Base-by-base conservation (phyloP, 2,329 filamentous ascomycete genomes). In the Talaromyces sp. region DNA sequence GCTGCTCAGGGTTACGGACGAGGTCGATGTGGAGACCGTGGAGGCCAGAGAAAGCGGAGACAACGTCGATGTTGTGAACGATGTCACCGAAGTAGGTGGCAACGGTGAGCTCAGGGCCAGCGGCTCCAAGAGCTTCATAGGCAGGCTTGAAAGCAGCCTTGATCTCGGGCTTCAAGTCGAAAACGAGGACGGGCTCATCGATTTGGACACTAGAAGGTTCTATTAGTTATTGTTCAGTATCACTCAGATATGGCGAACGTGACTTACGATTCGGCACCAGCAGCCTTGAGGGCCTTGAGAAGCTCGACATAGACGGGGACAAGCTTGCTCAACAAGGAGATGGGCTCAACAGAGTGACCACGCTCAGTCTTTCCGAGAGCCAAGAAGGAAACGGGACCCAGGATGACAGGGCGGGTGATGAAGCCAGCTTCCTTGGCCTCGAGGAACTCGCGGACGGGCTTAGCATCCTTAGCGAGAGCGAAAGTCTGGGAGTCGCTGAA, bases 61-160 rank as follows among this genome's bases (percentile, higher is more conserved):
- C 82, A 72, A 92, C 88, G 76, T 97, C 93, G 73, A 97, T 88
- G 89, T 99, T 99, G 90, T 99, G 95, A 75, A 98, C 92, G 72
- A 99, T 93, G 82, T 99, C 95, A 84, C 95, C 95, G 78, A 99
- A 99, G 89, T 98, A 99, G 77, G 95, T 98, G 80, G 95, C 90
- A 75, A 99, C 87, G 74, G 95, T 87, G 66, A 98, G 82, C 80
- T 94, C 90, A 76, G 95, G 94, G 77, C 93, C 90, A 81, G 89
- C 90, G 83, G 72, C 69, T 67, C 76, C 81, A 68, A 99, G 85
- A 85, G 92, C 93, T 86, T 96, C 91, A 77, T 99, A 99, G 66
- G 93, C 89, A 71, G 95, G 92, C 90, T 97, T 96, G 90, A 98
- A 99, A 70, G 95, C 93, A 81, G 88, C 89, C 90, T 97, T 97